A percentile compares a stretch with the other conserved stretches of the same genome.
These are phyloP conservation scores for Cardamine occulta DNA, from an alignment of 345 rosid genomes.

Conservation along the genomic window DNA sequence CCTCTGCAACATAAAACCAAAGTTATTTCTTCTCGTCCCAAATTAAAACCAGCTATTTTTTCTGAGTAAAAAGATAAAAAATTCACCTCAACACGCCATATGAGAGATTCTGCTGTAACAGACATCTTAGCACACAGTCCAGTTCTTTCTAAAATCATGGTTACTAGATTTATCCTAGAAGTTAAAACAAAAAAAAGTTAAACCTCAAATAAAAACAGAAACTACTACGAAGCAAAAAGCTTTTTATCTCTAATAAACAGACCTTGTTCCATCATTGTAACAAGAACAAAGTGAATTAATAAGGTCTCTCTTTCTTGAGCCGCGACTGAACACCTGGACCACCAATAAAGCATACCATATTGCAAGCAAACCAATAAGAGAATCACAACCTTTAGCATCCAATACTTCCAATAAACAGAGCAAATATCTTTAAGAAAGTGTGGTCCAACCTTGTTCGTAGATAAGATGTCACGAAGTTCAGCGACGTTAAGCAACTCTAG, in stretches of 20 bases:
- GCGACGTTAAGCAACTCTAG: slow-evolving; percentile 57
- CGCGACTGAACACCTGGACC: slow-evolving; percentile 51
- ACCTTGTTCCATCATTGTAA: slow-evolving; percentile 65
- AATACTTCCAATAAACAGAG: slow-evolving; percentile 3
- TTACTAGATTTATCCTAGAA: slow-evolving; percentile 58
- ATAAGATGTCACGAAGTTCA: slow-evolving; percentile 73
- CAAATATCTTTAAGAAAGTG: slow-evolving; percentile 1
- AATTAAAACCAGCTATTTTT: not conserved
- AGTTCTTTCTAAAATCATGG: slow-evolving; percentile 57
- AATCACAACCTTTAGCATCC: slow-evolving; percentile 7
- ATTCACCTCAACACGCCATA: slow-evolving; percentile 90
- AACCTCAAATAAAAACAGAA: not conserved
- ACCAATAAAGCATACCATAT: slow-evolving; percentile 35
- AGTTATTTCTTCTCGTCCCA: slow-evolving; percentile 2
- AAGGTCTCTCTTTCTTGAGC: slow-evolving; percentile 73
- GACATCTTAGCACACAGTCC: slow-evolving; percentile 63
- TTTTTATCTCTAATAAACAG: slow-evolving; percentile 13
- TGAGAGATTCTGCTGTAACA: slow-evolving; percentile 61
- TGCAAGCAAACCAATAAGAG: slow-evolving; percentile 16
- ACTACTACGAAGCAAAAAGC: not conserved
- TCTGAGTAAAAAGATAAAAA: not conserved
- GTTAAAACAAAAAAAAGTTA: slow-evolving; percentile 27
- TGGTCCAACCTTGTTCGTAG: slow-evolving; percentile 61
- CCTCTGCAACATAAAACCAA: slow-evolving; percentile 59
- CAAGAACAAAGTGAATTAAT: slow-evolving; percentile 57